Percentiles rank a stretch among this genome's conserved stretches.
Conservation (phyloP, 2,329 filamentous ascomycete genomes). For the Elsinoe ampelina region DNA sequence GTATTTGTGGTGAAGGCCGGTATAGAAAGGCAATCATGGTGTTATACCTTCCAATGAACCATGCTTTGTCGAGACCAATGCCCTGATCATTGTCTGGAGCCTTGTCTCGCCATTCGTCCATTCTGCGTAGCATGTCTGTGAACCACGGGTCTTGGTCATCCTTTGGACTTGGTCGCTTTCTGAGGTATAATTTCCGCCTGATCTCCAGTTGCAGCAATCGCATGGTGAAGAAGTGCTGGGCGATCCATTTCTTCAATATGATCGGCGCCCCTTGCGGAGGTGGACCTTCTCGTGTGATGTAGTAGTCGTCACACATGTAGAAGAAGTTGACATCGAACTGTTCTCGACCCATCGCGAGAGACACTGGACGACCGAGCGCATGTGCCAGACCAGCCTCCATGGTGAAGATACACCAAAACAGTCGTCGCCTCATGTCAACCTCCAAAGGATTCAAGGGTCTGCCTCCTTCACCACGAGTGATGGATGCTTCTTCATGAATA, state of each 20-base stretch:
- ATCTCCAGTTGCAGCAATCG: conserved; percentile 80
- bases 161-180: conserved; percentile 65
- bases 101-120: conserved; percentile 69
- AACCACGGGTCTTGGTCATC: conserved; percentile 86
- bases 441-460: conserved; percentile 59
- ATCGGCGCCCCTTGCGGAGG: conserved; percentile 59
- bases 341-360: conserved; percentile 72
- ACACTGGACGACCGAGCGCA: conserved; percentile 76
- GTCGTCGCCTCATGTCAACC: conserved; percentile 77
- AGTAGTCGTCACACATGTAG: conserved; percentile 67
- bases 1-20: conserved; percentile 84
- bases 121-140: conserved; percentile 63
- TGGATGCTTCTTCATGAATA: conserved; percentile 79
- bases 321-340: conserved; percentile 82
- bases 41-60: conserved; percentile 69
- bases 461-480: conserved; percentile 53
- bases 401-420: conserved; percentile 79
- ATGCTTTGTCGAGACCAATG: conserved; percentile 65
- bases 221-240: conserved; percentile 93
- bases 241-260: conserved; percentile 75
- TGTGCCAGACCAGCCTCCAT: conserved; percentile 87
- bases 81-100: conserved; percentile 63
- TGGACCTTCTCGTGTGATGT: conserved; percentile 63
- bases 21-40: conserved; percentile 83
- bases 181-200: conserved; percentile 73